Base-by-base conservation (phyloP, 2,329 filamentous ascomycete species). In the Juglanconis oblonga region DNA sequence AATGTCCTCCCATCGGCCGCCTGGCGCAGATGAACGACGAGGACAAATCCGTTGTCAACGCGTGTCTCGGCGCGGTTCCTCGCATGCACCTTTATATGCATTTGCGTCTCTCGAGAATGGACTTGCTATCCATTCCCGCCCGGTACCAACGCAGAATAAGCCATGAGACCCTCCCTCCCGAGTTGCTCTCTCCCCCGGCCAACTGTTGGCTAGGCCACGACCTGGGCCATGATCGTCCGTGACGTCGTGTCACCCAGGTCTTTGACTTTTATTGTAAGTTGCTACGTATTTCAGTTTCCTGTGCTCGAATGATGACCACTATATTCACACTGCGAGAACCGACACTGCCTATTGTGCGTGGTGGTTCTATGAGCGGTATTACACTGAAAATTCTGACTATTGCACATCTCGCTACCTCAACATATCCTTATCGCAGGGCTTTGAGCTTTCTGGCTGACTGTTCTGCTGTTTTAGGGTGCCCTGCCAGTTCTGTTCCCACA, bases 381-480 rank as follows among this genome's bases (percentile, higher is more conserved):
- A 63, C 61, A 63, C 61, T 63, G 61, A 63, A 63, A 63, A 63
- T 63, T 63, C 61, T 63, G 61, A 63, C 48, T 51, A 50, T 32
- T 24, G 58, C 56, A 58, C 58, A 51, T 42, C 31, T 56, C 47
- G 24, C 11, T 42, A 40, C 4, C n/a, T 6, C 38, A 40, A 40
- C n/a, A 6, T 40, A 6, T 3, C 38, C 38, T 11, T 3, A 5
- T 13, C 38, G 11, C 38, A 3, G 11, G 38, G 38, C 9, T 48
- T 48, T 31, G 45, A 31, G 45, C 45, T 29, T 29, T 48, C 9
- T n/a, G 4, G 45, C 17, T 45, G 42, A 24, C 42, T 45, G 14
- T 17, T 17, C n/a, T 45, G 6, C 6, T 11, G 35, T 17, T 17
- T 17, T 24, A 45, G 14, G 8, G 3, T n/a, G n/a, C 44, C 14